Evolutionary conservation across 768 basidiomycete species (phyloP), one percentile per base, ranked within the genome.

Genomic region (Leucocoprinus sp.): DNA sequence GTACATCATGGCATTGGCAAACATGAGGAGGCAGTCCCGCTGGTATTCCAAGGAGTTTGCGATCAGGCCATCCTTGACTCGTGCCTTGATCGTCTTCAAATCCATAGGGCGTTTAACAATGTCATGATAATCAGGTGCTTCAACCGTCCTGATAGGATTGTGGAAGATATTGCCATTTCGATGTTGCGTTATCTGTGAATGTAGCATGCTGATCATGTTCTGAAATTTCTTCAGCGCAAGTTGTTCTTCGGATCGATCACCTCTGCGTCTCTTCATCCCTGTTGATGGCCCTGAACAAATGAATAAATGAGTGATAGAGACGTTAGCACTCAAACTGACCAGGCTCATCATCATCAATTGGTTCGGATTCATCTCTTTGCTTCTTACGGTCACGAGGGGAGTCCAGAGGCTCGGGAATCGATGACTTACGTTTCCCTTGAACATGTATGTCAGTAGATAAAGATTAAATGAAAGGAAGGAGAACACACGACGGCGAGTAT

Each of bases 1-100:
- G 61, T 92, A 98, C 86, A 97, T 91, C 80, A 95, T 84, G 4
- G 95, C 89, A 61, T 98, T 97, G 6, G 91, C 87, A 62, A 96
- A 95, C 84, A 97, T 95, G 51, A 96, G 70, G 58, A 80, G 84
- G 8, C 93, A 76, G 55, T 96, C 95, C 51, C 91, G 72, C 58
- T 93, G 86, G 56, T 84, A 96, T 58, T 97, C 92, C 24, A 84
- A 71, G 1, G 89, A 86, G 53, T 77, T 90, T 3, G 75, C 67
- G 37, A 96, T 91, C 2, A 75, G 51, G 0, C 91, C 91, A 54
- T 93, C 90, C 55, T 85, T 87, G 47, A 95, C 80, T 52, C 75
- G 77, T n/a, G 68, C 68, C 61, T 91, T 90, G 59, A 98, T 87
- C 0, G 87, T 93, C 63, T 93, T 95, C 45, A 98, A 73, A 61